phyloP scores from a whole-genome alignment of 371 early-diverging fungal species.

The Mortierella sp. region DNA sequence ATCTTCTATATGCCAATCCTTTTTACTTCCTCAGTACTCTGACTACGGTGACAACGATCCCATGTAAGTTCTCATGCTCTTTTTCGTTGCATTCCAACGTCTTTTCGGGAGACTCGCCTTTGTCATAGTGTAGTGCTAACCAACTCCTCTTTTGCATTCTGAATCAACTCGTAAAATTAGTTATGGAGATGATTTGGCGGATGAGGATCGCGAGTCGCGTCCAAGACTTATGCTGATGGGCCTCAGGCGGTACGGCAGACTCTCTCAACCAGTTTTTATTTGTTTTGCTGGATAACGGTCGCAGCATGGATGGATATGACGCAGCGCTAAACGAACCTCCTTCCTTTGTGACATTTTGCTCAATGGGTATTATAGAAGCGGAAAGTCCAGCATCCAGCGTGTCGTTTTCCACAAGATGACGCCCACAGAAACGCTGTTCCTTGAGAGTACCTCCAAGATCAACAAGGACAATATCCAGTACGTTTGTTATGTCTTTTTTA shows the following conservation, averaged over 20 bases:
- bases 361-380: conserved; percentile 73
- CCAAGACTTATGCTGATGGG: conserved; percentile 81
- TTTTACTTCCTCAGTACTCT: conserved; percentile 29
- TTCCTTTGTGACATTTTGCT: conserved; percentile 3
- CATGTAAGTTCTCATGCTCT: conserved; percentile 37
- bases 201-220: conserved; percentile 60
- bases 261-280: conserved; percentile 1
- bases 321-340: background rate
- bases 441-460: conserved; percentile 89
- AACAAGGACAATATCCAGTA: conserved; percentile 83
- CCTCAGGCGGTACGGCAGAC: conserved; percentile 65
- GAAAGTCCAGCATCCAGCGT: conserved; percentile 93
- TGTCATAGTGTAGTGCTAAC: background rate
- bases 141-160: no score
- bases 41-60: conserved; percentile 57
- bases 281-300: background rate
- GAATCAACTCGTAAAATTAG: conserved; percentile 14
- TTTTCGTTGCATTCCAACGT: background rate
- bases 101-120: background rate
- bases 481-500: conserved; percentile 24
- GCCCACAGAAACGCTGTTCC: conserved; percentile 92
- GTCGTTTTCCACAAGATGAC: conserved; percentile 95
- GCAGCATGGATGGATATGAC: background rate
- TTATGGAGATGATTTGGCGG: conserved; percentile 58
- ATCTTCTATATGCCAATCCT: background rate